Percentiles rank a stretch among this genome's conserved stretches.
Evolutionary conservation across 192 early-diverging fungal species (phyloP).

Genomic region (Rhizophagus clarus): DNA sequence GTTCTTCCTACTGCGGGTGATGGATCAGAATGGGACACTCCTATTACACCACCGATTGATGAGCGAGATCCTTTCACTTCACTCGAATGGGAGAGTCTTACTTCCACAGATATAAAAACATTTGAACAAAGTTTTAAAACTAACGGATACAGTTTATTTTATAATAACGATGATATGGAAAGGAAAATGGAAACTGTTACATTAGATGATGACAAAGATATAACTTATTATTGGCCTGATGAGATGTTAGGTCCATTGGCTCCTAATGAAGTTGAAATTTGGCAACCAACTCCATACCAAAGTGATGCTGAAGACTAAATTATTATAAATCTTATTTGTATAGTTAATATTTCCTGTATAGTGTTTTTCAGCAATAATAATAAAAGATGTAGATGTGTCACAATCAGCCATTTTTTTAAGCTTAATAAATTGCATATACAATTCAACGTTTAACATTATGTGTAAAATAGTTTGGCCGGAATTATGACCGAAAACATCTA

Average conservation of each 20-base stretch:
- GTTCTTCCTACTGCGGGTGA: constrained; percentile 29
- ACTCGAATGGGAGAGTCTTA: constrained; percentile 17
- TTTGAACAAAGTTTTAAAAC: constrained; percentile 7
- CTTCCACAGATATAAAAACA: neutral
- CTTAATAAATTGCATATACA: too few relatives aligned
- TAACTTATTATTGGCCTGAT: constrained; percentile 18
- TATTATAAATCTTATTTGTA: neutral
- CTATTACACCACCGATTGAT: constrained; percentile 37
- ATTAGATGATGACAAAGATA: neutral
- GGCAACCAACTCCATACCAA: constrained; percentile 23
- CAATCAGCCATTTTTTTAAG: too few relatives aligned
- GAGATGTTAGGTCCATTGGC: constrained; percentile 23
- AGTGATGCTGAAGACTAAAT: neutral
- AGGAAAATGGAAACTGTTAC: neutral
- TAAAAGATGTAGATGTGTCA: too few relatives aligned
- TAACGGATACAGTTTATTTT: neutral
- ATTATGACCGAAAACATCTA: too few relatives aligned
- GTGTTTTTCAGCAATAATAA: too few relatives aligned
- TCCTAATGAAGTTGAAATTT: constrained; percentile 16
- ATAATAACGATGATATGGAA: constrained; percentile 25
- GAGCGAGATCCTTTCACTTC: constrained; percentile 33
- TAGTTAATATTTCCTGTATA: neutral
- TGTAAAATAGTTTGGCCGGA: too few relatives aligned
- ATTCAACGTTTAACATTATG: too few relatives aligned
- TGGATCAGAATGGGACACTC: constrained; percentile 48